Evolutionary conservation across 768 basidiomycete species (phyloP), one percentile per base, ranked within the genome.

Genomic region (Suillus fuscotomentosus): DNA sequence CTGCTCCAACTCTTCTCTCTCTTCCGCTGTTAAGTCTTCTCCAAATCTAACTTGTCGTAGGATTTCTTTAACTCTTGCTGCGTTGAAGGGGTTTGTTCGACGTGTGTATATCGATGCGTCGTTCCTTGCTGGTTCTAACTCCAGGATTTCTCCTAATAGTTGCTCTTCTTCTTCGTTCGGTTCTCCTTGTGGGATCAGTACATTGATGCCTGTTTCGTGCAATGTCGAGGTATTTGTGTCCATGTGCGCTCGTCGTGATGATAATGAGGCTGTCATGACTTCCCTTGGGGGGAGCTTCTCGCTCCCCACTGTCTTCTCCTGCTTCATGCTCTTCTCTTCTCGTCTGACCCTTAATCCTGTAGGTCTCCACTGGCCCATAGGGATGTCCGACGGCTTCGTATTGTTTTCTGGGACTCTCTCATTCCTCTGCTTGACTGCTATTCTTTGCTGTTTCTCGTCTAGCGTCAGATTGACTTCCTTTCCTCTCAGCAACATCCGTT

Each of bases 11-110:
- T 42, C 42, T 6, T 1, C 0, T 6, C 42, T 0, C 8, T 42
- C 17, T 0, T 0, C 42, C 1, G 2, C 17, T 8, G 7, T 7
- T 0, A 42, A 1, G 6, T 42, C 42, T 0, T 42, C 6, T 1
- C 42, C 6, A 0, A 42, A 2, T 8, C 5, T 42, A 0, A 42
- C 17, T 17, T 42, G 17, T 6, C 3, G n/a, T n/a, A 73, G 34
- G 1, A 77, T 67, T 24, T 67, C 60, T 31, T 55, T 62, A 0
- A 76, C 68, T 5, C 75, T 66, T 9, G 31, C 56, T 3, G 70
- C 15, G 2, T 56, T 62, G 36, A 65, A 61, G 1, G 47, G 54
- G 20, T 61, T 17, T 2, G 27, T 62, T n/a, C 27, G 43, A 1
- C 38, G 1, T 1, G 60, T 65, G 9, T 47, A 47, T 22, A 47